These are phyloP conservation scores for Rhizopus stolonifer DNA, from an alignment of 371 early-diverging fungal species.

Conservation along the genomic window DNA sequence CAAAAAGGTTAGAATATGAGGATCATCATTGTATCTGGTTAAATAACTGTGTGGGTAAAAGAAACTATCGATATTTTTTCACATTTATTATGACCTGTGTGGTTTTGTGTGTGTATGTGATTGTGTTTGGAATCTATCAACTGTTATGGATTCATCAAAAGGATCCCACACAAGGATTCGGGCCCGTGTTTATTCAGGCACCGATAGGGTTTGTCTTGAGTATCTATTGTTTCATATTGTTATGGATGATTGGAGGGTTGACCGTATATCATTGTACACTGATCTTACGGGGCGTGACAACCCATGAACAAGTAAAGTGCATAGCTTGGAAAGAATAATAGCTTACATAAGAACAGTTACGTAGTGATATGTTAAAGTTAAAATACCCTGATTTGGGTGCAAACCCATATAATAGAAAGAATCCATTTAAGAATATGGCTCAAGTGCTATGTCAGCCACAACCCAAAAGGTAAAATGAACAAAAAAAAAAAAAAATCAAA, in stretches of 20 bases:
- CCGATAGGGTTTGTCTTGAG: slow-evolving; percentile 63
- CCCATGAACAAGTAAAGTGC: slow-evolving; percentile 86
- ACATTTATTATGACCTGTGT: slow-evolving; percentile 64
- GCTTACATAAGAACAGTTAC: no score
- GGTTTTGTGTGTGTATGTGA: slow-evolving; percentile 54
- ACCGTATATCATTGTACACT: slow-evolving; percentile 77
- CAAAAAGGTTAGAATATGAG: slow-evolving; percentile 56
- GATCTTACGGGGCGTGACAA: slow-evolving; percentile 74
- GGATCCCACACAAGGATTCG: slow-evolving; percentile 9
- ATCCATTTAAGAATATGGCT: slow-evolving; percentile 48
- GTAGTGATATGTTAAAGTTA: slow-evolving; percentile 40
- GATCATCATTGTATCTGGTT: slow-evolving; percentile 96
- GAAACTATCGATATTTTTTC: slow-evolving; percentile 88
- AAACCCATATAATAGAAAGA: slow-evolving; percentile 55
- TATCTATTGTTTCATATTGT: slow-evolving; percentile 62
- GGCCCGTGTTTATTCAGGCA: slow-evolving; percentile 24
- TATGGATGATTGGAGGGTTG: slow-evolving; percentile 70
- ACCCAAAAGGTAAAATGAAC: slow-evolving; percentile 49
- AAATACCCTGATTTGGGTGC: slow-evolving; percentile 44
- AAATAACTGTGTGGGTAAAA: slow-evolving; percentile 88
- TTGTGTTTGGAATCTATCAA: slow-evolving; percentile 56
- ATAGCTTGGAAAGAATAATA: no score
- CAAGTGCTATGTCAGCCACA: slow-evolving; percentile 58
- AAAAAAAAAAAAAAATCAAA: not conserved
- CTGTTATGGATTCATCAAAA: slow-evolving; percentile 49